A percentile compares a stretch with the other conserved stretches of the same genome.
Conservation (phyloP, 441 rosid species). For the Populus hybrid region DNA sequence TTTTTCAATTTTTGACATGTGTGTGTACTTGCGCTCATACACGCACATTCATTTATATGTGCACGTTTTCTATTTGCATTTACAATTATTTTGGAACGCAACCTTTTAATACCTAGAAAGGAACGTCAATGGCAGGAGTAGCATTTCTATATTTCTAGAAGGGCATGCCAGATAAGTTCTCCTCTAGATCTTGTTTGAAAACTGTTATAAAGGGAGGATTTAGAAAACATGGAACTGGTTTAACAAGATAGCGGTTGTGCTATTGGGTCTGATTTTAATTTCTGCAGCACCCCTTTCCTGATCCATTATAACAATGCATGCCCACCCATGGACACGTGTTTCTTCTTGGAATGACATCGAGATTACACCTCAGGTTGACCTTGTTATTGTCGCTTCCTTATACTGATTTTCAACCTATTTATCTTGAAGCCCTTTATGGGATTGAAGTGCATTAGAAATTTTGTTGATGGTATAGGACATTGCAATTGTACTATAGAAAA, state of each 20-base stretch:
- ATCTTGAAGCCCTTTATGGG: background rate
- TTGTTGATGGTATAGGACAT: background rate
- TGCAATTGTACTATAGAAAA: background rate
- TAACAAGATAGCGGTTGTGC: background rate
- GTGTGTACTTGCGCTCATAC: background rate
- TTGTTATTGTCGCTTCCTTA: background rate
- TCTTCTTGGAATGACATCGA: background rate
- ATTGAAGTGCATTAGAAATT: background rate
- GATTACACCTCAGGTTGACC: background rate
- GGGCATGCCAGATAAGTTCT: background rate
- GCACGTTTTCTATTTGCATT: background rate
- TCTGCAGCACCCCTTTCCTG: background rate
- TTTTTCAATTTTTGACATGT: background rate
- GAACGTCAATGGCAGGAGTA: background rate
- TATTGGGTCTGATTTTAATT: background rate
- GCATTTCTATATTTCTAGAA: background rate
- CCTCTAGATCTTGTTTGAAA: background rate
- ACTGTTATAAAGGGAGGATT: background rate
- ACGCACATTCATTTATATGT: background rate
- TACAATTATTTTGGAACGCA: background rate
- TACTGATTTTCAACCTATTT: background rate
- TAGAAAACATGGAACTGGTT: background rate
- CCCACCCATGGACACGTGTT: background rate
- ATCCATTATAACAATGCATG: background rate
- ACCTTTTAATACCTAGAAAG: background rate